Evolutionary conservation across 208 protist genomes (phyloP), one percentile per base, ranked within the genome.

Genomic region (Wallacemonas sp.): DNA sequence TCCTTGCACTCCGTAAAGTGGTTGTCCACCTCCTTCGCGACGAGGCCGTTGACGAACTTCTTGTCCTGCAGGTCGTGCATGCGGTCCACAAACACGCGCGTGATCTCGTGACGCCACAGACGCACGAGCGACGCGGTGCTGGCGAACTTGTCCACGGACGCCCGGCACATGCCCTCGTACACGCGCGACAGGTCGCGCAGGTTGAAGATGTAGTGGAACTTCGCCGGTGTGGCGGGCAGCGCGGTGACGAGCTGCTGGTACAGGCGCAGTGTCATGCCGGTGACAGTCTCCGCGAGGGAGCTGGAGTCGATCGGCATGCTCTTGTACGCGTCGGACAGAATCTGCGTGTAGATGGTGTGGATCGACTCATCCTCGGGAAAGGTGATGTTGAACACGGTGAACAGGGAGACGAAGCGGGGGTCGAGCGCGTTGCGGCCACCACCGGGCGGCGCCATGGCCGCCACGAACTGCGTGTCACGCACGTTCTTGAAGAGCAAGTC

Each of bases 201-300:
- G 79, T 99, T 99, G 87, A 99, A 99, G 54, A 99, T 92, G 78
- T 99, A 99, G 78, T 99, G 98, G 79, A 99, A 99, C 74, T 99
- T 99, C 8, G 96, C 86, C 14, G 98, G 98, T 11, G 98, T 99
- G 22, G 98, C 95, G 2, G 97, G 97, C 29, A 99, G 88, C n/a
- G 72, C 50, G 2, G 72, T 38, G 33, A 97, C 88, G 48, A 99
- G 73, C 11, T 70, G 36, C 36, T 91, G 73, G 76, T 99, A 99
- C 23, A 99, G 72, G 42, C 79, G 77, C 39, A 99, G 87, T 11
- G 97, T 99, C 76, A 96, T 88, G 31, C 79, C 65, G 7, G 97
- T 98, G 31, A 99, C 61, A 22, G 63, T 76, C 22, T 86, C 79
- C 22, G 77, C 65, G 20, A 95, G 38, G 49, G 86, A 54, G 39